Evolutionary conservation across 2,329 filamentous ascomycete species (phyloP), one percentile per base, ranked within the genome.

Genomic region (Cryphonectria parasitica): DNA sequence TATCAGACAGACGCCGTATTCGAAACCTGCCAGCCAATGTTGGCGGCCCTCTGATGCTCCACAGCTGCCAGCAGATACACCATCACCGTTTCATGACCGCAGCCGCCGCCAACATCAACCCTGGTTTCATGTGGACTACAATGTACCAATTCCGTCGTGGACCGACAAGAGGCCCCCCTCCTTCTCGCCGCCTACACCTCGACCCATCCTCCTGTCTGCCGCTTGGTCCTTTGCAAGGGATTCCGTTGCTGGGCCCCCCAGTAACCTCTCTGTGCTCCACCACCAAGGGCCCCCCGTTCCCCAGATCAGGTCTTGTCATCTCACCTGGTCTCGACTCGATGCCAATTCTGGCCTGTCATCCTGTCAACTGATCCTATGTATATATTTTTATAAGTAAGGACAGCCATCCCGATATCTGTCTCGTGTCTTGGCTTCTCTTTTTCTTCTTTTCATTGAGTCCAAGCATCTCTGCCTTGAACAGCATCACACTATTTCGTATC

Each of bases 11-110:
- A 82, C 83, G 82, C 83, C 82, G 80, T 81, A 77, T 41, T 77
- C 79, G 76, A 79, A 76, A 76, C 76, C 75, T 74, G 75, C 76
- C 78, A 83, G 81, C 86, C 86, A 88, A 87, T 88, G 82, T 84
- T 81, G 80, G 80, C 78, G 78, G 79, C 79, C 80, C 78, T 75
- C 82, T 78, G 74, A 73, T 76, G 73, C 74, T 75, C 78, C 75
- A 80, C 81, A 79, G 78, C 78, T 76, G 77, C 76, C 75, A 83
- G 84, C 79, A 82, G 84, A 87, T 79, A 87, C 86, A 83, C 79
- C 73, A 79, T 78, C 77, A 76, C 74, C 77, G 86, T 88, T 88
- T 88, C 86, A 87, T 81, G 79, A 78, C 79, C 77, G 74, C 73
- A 77, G 75, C 76, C 75, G 76, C 68, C 61, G 41, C 64, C 66